Percentiles rank a stretch among this genome's conserved stretches.
Conservation (phyloP, 805 yeast species). For the Kazachstania bromeliacearum region DNA sequence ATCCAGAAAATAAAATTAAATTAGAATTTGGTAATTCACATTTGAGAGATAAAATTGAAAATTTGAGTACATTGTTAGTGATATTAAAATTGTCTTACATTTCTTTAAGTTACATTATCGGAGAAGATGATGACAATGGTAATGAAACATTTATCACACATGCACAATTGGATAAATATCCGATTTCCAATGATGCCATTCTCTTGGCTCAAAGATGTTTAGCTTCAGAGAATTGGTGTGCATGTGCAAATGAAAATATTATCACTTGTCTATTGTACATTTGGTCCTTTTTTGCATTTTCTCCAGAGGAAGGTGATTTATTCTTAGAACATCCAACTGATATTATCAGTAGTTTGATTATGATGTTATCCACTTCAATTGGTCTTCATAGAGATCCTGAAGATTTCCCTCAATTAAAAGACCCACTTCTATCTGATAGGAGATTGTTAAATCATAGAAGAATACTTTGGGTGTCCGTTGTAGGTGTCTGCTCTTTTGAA, state of each 20-base stretch:
- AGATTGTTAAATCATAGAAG: conserved; percentile 24
- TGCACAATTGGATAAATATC: conserved; percentile 16
- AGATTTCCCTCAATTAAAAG: conserved; percentile 21
- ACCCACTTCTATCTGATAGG: conserved; percentile 12
- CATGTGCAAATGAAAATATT: conserved; percentile 27
- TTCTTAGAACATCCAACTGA: conserved; percentile 29
- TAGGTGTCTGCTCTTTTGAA: conserved; percentile 20
- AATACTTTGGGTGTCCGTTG: conserved; percentile 23
- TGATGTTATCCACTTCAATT: conserved; percentile 25
- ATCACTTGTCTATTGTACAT: conserved; percentile 24
- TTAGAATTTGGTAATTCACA: conserved; percentile 20
- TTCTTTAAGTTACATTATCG: conserved; percentile 14
- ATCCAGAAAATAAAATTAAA: conserved; percentile 13
- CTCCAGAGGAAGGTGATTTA: conserved; percentile 30
- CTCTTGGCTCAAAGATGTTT: conserved; percentile 22
- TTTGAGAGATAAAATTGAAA: conserved; percentile 24
- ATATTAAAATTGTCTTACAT: conserved; percentile 23
- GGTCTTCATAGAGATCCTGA: conserved; percentile 28
- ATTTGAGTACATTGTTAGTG: conserved; percentile 19
- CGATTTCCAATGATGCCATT: conserved; percentile 21
- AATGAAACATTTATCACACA: conserved; percentile 7
- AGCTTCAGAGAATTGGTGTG: conserved; percentile 24
- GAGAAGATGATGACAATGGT: not conserved
- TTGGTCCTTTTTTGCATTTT: conserved; percentile 27
- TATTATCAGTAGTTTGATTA: conserved; percentile 23